Conservation (phyloP, 371 early-diverging fungal species). For the Mucor racemosus region DNA sequence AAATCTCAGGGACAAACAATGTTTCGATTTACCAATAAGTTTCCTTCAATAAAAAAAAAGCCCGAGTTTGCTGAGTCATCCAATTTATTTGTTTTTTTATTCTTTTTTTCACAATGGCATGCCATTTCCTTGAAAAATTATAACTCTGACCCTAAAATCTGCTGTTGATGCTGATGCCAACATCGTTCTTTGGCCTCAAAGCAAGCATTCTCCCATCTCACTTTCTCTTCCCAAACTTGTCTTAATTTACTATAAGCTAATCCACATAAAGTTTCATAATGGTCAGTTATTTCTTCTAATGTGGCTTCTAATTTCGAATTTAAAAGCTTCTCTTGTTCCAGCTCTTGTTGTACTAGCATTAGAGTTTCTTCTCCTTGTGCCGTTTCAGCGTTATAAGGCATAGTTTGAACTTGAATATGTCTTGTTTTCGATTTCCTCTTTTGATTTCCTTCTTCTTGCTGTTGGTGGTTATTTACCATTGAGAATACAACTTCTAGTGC, state of each 20-base stretch:
- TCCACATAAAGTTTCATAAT: conserved; percentile 58
- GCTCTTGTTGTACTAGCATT: conserved; percentile 35
- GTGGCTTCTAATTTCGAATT: conserved; percentile 49
- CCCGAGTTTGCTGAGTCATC: conserved; percentile 9
- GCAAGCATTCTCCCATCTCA: conserved; percentile 44
- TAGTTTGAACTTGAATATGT: conserved; percentile 38
- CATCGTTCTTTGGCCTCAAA: conserved; percentile 31
- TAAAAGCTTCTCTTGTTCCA: conserved; percentile 49
- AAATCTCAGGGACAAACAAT: conserved; percentile 3
- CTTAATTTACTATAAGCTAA: conserved; percentile 59
- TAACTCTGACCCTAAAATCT: conserved; percentile 5
- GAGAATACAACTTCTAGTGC: conserved; percentile 20
- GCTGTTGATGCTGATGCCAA: conserved; percentile 32
- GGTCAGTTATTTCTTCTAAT: conserved; percentile 52
- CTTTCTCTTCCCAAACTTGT: conserved; percentile 54
- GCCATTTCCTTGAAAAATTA: neutral
- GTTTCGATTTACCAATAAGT: neutral
- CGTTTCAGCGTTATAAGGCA: neutral
- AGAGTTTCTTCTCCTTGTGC: neutral
- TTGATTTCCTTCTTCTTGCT: neutral
- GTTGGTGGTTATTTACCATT: conserved; percentile 10
- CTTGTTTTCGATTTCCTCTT: conserved; percentile 7
- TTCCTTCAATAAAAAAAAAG: neutral
- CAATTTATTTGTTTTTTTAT: neutral
- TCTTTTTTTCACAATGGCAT: conserved; percentile 8